These are phyloP conservation scores for Gaeumannomyces sp. DNA, from an alignment of 2,329 filamentous ascomycete species.

Conservation along the genomic window DNA sequence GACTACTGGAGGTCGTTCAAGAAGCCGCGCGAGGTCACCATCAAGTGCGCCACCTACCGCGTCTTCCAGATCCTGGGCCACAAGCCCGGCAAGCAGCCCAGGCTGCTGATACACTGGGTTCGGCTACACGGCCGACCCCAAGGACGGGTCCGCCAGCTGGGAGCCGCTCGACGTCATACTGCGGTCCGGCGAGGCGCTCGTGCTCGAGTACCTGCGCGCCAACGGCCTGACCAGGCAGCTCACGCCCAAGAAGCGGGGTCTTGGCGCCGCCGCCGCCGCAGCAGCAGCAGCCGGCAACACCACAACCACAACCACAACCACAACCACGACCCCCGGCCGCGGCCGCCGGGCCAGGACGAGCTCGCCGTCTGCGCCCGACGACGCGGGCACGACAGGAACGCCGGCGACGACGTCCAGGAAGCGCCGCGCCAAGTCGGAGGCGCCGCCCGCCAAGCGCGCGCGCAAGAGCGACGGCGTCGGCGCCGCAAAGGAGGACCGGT, in stretches of 20 bases:
- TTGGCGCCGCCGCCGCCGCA: too few species aligned
- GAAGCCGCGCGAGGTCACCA: not conserved
- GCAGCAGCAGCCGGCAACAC: not conserved
- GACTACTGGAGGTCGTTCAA: slow-evolving; percentile 5
- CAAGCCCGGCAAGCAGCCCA: slow-evolving; percentile 2
- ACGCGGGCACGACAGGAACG: not conserved
- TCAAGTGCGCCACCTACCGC: slow-evolving; percentile 6
- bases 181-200: not conserved
- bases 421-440: not conserved
- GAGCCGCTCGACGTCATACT: slow-evolving; percentile 4
- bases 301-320: not conserved
- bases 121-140: slow-evolving; percentile 1
- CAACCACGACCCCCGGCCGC: not conserved
- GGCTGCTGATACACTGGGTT: slow-evolving; percentile 5
- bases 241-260: not conserved
- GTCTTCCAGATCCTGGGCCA: slow-evolving; percentile 3
- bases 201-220: slow-evolving; percentile 1
- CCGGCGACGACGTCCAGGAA: not conserved
- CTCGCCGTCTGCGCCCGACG: not conserved
- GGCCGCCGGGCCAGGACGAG: not conserved
- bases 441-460: not conserved
- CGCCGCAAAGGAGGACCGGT: slow-evolving; percentile 9
- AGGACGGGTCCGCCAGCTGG: not conserved
- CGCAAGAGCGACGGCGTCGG: slow-evolving; percentile 23
- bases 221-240: not conserved